Conservation (phyloP, 495 filamentous ascomycete genomes). For the Penicillium macrosclerotiorum region DNA sequence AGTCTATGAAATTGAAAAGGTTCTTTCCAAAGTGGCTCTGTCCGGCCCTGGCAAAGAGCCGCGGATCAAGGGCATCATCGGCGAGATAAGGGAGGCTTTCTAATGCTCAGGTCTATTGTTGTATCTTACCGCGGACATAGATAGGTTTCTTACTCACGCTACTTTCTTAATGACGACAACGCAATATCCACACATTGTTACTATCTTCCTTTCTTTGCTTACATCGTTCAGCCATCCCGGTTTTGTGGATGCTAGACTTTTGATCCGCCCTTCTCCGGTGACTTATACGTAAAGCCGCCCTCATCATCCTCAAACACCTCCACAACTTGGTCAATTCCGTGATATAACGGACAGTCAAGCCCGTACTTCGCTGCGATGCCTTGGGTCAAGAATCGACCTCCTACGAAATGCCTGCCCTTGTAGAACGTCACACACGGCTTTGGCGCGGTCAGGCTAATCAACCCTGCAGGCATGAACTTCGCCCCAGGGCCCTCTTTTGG, state of each 20-base stretch:
- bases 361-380: constrained; percentile 84
- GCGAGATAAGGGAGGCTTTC: constrained; percentile 41
- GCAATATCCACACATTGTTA: constrained; percentile 7
- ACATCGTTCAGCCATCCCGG: no score
- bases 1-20: constrained; percentile 41
- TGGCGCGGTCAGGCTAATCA: constrained; percentile 90
- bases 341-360: constrained; percentile 77
- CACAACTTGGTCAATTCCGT: constrained; percentile 84
- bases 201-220: background rate
- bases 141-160: constrained; percentile 10
- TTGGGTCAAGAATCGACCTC: constrained; percentile 81
- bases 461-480: constrained; percentile 69
- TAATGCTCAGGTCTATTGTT: constrained; percentile 10
- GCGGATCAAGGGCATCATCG: constrained; percentile 46
- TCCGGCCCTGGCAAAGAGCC: constrained; percentile 47
- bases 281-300: constrained; percentile 20
- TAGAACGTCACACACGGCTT: constrained; percentile 90
- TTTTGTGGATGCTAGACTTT: constrained; percentile 2
- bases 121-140: constrained; percentile 10
- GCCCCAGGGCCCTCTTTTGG: constrained; percentile 74
- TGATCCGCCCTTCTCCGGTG: background rate
- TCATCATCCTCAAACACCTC: constrained; percentile 63
- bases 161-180: constrained; percentile 23
- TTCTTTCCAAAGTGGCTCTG: constrained; percentile 33
- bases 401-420: constrained; percentile 82